Evolutionary conservation across 768 basidiomycete genomes (phyloP), one percentile per base, ranked within the genome.

Genomic region (Tulasnella sp.): DNA sequence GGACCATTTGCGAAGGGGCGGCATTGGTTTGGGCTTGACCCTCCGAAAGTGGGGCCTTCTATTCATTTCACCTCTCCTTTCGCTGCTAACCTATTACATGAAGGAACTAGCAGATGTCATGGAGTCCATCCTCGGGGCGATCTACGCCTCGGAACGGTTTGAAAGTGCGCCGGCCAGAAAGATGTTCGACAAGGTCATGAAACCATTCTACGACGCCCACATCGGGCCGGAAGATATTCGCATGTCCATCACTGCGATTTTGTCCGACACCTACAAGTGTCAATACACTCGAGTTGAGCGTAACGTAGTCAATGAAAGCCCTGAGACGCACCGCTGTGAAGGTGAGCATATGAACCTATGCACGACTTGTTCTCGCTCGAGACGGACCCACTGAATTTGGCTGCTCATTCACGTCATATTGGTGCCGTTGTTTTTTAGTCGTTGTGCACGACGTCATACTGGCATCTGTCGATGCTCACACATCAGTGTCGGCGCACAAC

Each of bases 101-200:
- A 43, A 91, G 89, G 78, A 76, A 8, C 75, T 92, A 19, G 86
- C 86, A 7, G 88, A 91, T 69, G 76, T 90, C 26, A 77, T 92
- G 21, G 89, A 93, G 70, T 83, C 88, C 2, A 75, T 87, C 42
- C 74, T 88, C 34, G 90, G 88, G 8, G 89, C 87, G 9, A 72
- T 89, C 51, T 88, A 84, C 70, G 78, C 92, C 63, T 86, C 83
- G 21, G 88, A 90, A 67, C 75, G 78, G 56, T 87, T 83, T 70
- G 77, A 80, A 17, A 77, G 78, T 24, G 71, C 73, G 53, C 85
- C 86, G 3, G 77, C 78, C 24, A 78, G 85, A 65, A 72, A 72
- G 0, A 75, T 92, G 65, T 92, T 86, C 71, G 76, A 82, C 58
- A 78, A 75, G 53, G 72, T 85, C 49, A 73, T 90, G 56, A 77